Evolutionary conservation across 768 basidiomycete species (phyloP).

Genomic region (Leucogyrophana mollusca): DNA sequence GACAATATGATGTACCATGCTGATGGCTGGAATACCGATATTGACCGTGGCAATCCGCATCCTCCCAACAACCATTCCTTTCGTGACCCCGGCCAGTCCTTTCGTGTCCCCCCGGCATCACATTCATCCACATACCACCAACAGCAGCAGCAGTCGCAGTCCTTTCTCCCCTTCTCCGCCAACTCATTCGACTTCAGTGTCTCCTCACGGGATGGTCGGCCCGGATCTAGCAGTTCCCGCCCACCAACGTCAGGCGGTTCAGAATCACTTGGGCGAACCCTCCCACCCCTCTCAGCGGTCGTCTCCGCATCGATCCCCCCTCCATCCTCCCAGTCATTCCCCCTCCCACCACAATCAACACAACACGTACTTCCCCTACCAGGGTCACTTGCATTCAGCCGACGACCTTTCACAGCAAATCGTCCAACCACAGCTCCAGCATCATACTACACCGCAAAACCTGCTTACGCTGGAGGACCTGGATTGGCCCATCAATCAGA

Average conservation of each 20-base stretch:
- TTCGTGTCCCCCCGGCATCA: conserved; percentile 60
- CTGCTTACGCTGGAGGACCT: conserved; percentile 48
- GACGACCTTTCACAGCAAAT: conserved; percentile 58
- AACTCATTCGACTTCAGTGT: conserved; percentile 45
- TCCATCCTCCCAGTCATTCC: conserved; percentile 38
- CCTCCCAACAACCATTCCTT: conserved; percentile 60
- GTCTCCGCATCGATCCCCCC: conserved; percentile 68
- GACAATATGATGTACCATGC: conserved; percentile 23
- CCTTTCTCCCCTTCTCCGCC: conserved; percentile 64
- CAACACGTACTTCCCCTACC: conserved; percentile 58
- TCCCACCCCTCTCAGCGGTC: conserved; percentile 76
- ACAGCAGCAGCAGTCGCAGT: conserved; percentile 50
- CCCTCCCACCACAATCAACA: conserved; percentile 41
- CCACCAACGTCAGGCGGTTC: conserved; percentile 53
- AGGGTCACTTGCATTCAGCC: conserved; percentile 45
- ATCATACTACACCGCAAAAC: conserved; percentile 48
- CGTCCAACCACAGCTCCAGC: conserved; percentile 74
- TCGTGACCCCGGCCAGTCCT: conserved; percentile 81
- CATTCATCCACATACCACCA: conserved; percentile 37
- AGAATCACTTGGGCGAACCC: conserved; percentile 45
- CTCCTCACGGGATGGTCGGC: conserved; percentile 40
- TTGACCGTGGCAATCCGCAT: conserved; percentile 37
- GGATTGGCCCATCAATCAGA: conserved; percentile 52
- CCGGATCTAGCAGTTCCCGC: conserved; percentile 49
- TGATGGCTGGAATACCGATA: conserved; percentile 36